A percentile compares a stretch with the other conserved stretches of the same genome.
These are phyloP conservation scores for Pseudotulostoma volvatum DNA, from an alignment of 495 filamentous ascomycete genomes.

Conservation along the genomic window DNA sequence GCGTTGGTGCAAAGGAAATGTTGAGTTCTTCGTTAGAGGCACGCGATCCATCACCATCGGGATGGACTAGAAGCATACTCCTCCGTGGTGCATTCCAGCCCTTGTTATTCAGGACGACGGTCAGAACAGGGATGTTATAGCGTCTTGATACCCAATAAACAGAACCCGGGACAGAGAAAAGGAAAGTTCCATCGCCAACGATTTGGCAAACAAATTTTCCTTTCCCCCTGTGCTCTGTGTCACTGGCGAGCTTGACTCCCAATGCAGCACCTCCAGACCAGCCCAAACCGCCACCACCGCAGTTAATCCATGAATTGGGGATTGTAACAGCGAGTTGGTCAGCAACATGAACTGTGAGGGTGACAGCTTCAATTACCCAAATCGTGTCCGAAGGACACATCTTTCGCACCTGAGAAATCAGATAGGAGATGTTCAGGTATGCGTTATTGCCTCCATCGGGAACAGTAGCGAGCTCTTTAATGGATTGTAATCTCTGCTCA, in stretches of 20 bases:
- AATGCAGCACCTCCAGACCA: slow-evolving; percentile 88
- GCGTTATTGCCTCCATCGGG: slow-evolving; percentile 38
- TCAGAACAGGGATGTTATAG: slow-evolving; percentile 77
- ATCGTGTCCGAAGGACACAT: slow-evolving; percentile 61
- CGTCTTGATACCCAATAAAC: slow-evolving; percentile 86
- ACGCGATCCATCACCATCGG: slow-evolving; percentile 59
- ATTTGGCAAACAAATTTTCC: slow-evolving; percentile 84
- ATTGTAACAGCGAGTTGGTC: slow-evolving; percentile 63
- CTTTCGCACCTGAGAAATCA: slow-evolving; percentile 46
- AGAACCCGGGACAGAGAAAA: slow-evolving; percentile 75
- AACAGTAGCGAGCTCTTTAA: slow-evolving; percentile 38
- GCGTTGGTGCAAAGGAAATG: slow-evolving; percentile 70
- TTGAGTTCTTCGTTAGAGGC: slow-evolving; percentile 77
- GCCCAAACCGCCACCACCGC: slow-evolving; percentile 81
- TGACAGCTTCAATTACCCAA: slow-evolving; percentile 79
- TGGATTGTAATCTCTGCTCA: slow-evolving; percentile 38
- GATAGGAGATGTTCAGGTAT: slow-evolving; percentile 53
- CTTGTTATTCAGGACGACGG: slow-evolving; percentile 88
- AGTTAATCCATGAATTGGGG: slow-evolving; percentile 82
- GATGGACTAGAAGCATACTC: slow-evolving; percentile 67
- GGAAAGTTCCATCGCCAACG: slow-evolving; percentile 81
- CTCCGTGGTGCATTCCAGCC: slow-evolving; percentile 78
- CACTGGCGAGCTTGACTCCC: slow-evolving; percentile 75
- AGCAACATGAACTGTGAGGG: slow-evolving; percentile 58
- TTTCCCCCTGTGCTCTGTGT: slow-evolving; percentile 41